A percentile compares a stretch with the other conserved stretches of the same genome.
phyloP scores from a whole-genome alignment of 164 flowering plant species.

The Amborella trichopoda region DNA sequence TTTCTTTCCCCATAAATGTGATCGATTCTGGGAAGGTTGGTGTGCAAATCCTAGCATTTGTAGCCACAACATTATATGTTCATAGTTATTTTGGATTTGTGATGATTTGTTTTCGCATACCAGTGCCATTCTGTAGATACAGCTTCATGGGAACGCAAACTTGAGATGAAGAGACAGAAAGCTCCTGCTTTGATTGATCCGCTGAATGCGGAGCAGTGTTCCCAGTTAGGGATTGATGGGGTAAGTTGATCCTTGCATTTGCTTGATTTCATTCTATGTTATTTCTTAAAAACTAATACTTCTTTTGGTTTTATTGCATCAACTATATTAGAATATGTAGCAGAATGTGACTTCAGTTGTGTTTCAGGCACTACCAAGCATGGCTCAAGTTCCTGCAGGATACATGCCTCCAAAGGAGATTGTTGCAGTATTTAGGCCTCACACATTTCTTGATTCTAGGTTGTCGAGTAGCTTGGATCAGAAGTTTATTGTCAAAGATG shows the following conservation, averaged over 20 bases:
- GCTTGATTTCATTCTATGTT: neutral
- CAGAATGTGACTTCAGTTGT: slow-evolving; percentile 3
- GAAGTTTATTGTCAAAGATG: slow-evolving; percentile 34
- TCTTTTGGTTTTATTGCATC: too few species aligned
- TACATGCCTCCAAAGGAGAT: slow-evolving; percentile 30
- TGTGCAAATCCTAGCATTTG: neutral
- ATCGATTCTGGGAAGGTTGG: slow-evolving; percentile 68
- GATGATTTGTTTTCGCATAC: neutral
- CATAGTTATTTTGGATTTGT: neutral
- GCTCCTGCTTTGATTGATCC: slow-evolving; percentile 44
- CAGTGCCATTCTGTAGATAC: slow-evolving; percentile 34
- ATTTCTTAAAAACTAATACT: too few species aligned
- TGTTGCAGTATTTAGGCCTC: slow-evolving; percentile 69
- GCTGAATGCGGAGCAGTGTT: slow-evolving; percentile 28
- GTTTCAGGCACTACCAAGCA: slow-evolving; percentile 40
- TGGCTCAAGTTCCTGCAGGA: slow-evolving; percentile 32
- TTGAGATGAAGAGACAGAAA: slow-evolving; percentile 31
- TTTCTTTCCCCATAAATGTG: slow-evolving; percentile 52
- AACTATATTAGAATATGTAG: too few species aligned
- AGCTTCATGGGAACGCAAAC: slow-evolving; percentile 35
- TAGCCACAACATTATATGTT: neutral
- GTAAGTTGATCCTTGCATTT: slow-evolving; percentile 20
- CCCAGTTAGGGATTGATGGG: slow-evolving; percentile 45
- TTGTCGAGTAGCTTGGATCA: slow-evolving; percentile 29
- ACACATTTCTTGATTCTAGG: slow-evolving; percentile 17